Conservation (phyloP, 208 protist species). For the Trichomonas vaginalis region DNA sequence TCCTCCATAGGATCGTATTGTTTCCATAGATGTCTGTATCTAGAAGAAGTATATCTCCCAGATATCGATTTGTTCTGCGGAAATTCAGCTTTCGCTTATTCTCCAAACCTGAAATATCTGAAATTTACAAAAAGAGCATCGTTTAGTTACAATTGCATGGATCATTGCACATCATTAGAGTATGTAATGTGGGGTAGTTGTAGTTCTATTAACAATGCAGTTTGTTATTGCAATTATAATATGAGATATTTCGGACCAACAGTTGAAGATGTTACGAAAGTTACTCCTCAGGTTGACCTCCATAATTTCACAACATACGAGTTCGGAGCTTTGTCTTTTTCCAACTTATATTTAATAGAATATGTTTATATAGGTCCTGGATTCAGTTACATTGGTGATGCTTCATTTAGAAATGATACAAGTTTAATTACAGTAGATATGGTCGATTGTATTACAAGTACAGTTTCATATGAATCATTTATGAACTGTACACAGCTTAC, state of each 20-base stretch:
- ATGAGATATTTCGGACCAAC: background rate
- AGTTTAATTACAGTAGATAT: background rate
- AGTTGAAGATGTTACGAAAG: background rate
- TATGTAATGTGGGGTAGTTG: background rate
- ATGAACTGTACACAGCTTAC: background rate
- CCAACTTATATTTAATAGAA: background rate
- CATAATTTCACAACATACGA: background rate
- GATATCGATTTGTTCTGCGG: too few relatives aligned
- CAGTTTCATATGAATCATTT: background rate
- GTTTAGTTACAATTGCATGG: background rate
- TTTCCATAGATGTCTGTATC: background rate
- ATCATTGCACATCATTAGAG: background rate
- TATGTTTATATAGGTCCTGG: background rate
- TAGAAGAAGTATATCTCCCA: background rate
- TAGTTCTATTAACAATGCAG: background rate
- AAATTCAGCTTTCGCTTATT: too few relatives aligned
- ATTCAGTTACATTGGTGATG: background rate
- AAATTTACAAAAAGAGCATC: background rate
- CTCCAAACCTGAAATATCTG: background rate
- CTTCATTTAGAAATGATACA: background rate
- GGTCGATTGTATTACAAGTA: background rate
- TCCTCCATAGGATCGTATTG: background rate
- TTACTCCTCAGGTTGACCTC: background rate
- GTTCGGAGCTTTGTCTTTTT: background rate
- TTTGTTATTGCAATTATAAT: background rate